These are phyloP conservation scores for Ambrosiella cleistominuta DNA, from an alignment of 2,329 filamentous ascomycete genomes.

Conservation along the genomic window DNA sequence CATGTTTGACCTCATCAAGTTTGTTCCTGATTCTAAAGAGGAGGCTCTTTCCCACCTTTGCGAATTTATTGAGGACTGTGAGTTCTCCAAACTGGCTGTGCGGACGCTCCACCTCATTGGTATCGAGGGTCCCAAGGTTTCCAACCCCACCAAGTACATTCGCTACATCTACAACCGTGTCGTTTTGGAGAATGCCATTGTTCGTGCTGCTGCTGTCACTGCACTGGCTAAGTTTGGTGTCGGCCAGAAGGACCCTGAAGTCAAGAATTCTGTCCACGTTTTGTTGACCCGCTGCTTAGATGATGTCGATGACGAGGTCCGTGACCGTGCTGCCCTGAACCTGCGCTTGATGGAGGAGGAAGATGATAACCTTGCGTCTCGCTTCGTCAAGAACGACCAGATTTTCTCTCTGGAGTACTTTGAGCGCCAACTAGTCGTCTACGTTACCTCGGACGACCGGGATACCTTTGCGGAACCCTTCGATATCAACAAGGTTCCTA, in stretches of 20 bases:
- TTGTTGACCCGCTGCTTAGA: constrained; percentile 85
- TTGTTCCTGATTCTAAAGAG: constrained; percentile 74
- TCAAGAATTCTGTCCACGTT: constrained; percentile 89
- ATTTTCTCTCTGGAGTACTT: constrained; percentile 92
- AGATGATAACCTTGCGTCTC: constrained; percentile 67
- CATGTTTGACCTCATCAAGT: constrained; percentile 99
- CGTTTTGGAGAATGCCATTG: constrained; percentile 89
- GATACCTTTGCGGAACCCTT: constrained; percentile 71
- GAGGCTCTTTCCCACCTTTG: constrained; percentile 84
- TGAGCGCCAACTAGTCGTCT: constrained; percentile 93
- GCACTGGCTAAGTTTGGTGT: constrained; percentile 95
- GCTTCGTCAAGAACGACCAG: constrained; percentile 90
- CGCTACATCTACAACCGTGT: constrained; percentile 99
- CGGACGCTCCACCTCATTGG: constrained; percentile 88
- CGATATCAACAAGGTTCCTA: constrained; percentile 76
- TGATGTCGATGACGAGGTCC: constrained; percentile 93
- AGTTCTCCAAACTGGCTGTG: constrained; percentile 95
- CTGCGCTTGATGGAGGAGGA: constrained; percentile 83
- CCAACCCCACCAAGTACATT: constrained; percentile 95
- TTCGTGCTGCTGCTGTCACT: constrained; percentile 86
- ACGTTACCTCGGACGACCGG: constrained; percentile 84
- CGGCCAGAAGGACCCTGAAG: constrained; percentile 85
- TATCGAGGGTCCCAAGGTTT: constrained; percentile 84
- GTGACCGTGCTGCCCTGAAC: constrained; percentile 86
- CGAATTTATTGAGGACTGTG: constrained; percentile 98